Evolutionary conservation across 2,329 filamentous ascomycete genomes (phyloP), one percentile per base, ranked within the genome.

Genomic region (Cytospora piceicola): DNA sequence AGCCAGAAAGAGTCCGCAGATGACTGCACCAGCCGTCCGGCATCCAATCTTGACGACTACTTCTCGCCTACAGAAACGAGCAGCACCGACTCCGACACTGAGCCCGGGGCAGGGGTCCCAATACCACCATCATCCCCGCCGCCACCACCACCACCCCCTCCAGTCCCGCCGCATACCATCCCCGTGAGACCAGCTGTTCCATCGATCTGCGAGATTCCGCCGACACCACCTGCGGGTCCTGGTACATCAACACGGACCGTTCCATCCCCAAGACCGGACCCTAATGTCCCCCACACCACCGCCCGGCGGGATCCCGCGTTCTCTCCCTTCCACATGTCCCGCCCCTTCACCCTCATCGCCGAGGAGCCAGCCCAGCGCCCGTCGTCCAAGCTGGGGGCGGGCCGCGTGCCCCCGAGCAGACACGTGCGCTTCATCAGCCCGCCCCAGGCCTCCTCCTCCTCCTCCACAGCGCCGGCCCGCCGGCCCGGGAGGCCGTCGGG

Each of bases 401-500:
- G 17, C 63, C 56, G 20, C 2, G 15, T n/a, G 7, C 39, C 52
- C 12, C 54, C 61, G 4, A 52, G 22, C 30, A 68, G 58, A 24
- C 63, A 63, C 11, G 66, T 68, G 15, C 66, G 59, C 34, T 68
- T 68, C 42, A 49, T 36, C 20, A 60, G 27, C 36, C 39, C 32
- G n/a, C 57, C 60, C 1, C 27, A 51, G 24, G 49, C 32, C 2
- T 54, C 56, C 32, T 54, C 56, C 32, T 58, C 39, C 2, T n/a
- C 58, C 22, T 6, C 62, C 3, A 15, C 34, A 5, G 3, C 36
- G 0, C 30, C 56, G 9, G 24, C 12, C 24, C 42, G 34, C 17
- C 59, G 20, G 14, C 7, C 32, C 22, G 54, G 51, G 56, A 22
- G 68, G 0, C 66, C 69, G 9, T 68, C 68, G 5, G 72, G 72